Evolutionary conservation across 1,139 yeast genomes (phyloP), one percentile per base, ranked within the genome.

Genomic region (Lizanozyma gosingica): DNA sequence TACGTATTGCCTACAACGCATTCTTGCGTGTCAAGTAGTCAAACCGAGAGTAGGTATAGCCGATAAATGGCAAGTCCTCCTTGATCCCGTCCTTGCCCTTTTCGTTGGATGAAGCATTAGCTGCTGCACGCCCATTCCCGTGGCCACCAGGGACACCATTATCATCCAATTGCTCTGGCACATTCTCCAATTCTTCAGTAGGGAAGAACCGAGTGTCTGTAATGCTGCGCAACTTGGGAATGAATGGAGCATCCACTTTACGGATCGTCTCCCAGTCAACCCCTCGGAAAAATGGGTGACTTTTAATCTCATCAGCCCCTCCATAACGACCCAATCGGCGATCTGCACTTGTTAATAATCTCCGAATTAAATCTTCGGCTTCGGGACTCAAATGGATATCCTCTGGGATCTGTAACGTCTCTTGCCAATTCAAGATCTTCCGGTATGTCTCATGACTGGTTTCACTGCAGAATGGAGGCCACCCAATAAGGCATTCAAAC

Each of bases 381-480:
- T 92, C 98, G 1, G 94, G 87, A 15, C 94, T 82, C 40, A 92
- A 70, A 62, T 92, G 98, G 40, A 92, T 83, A 55, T 94, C 98
- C 51, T 90, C 97, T 1, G 99, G 99, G 55, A 92, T 87, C 47
- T 81, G 85, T 52, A 92, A 67, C 2, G 95, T 82, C 56, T 92
- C 97, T 56, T 85, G 94, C 90, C 97, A 94, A 60, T 88, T 86
- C 57, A 94, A 71, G 56, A 92, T 92, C 74, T 92, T 94, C 45
- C 94, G 74, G 61, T 92, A 92, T 0, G 98, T 92, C 54, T 92
- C 98, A 52, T 90, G 97, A n/a, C 98, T 97, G 3, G 97, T 87
- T 58, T 92, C 98, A 1, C 95, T 84, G 64, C 98, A 94, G 64
- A 92, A 92, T 42, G 99, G 99, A 17, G 99, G 98, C 97, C 98